Percentiles rank a stretch among this genome's conserved stretches.
Evolutionary conservation across 2,329 filamentous ascomycete species (phyloP).

Genomic region (Endocalyx cinctus): DNA sequence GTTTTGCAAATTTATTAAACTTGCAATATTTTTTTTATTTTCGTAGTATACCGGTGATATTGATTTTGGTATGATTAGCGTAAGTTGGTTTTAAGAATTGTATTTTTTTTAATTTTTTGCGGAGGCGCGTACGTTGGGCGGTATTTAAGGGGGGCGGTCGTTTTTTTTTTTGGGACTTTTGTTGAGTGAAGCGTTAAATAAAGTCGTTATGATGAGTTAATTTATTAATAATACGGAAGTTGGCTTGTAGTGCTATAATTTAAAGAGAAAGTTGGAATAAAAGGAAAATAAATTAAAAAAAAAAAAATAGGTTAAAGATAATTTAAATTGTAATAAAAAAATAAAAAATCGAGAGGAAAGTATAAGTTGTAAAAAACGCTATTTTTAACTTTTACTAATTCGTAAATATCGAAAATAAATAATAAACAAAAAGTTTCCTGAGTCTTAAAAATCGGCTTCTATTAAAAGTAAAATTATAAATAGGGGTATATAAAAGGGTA

Average conservation of each 20-base stretch:
- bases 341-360: neutral
- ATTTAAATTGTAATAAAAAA: neutral
- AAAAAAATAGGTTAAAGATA: neutral
- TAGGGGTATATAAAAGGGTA: neutral
- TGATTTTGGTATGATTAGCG: conserved; percentile 1
- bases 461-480: neutral
- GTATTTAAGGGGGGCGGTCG: neutral
- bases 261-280: too few relatives aligned
- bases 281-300: neutral
- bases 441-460: neutral
- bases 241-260: too few relatives aligned
- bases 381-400: neutral
- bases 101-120: neutral
- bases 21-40: neutral
- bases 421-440: neutral
- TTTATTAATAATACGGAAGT: neutral
- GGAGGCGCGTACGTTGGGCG: neutral
- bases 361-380: neutral
- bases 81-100: neutral
- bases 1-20: neutral
- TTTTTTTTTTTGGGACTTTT: neutral
- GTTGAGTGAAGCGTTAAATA: too few relatives aligned
- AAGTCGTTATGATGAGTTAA: neutral
- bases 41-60: neutral
- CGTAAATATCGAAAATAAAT: neutral